A percentile compares a stretch with the other conserved stretches of the same genome.
These are phyloP conservation scores for Nothophaeocryptopus gaeumannii DNA, from an alignment of 2,329 filamentous ascomycete genomes.

Conservation along the genomic window DNA sequence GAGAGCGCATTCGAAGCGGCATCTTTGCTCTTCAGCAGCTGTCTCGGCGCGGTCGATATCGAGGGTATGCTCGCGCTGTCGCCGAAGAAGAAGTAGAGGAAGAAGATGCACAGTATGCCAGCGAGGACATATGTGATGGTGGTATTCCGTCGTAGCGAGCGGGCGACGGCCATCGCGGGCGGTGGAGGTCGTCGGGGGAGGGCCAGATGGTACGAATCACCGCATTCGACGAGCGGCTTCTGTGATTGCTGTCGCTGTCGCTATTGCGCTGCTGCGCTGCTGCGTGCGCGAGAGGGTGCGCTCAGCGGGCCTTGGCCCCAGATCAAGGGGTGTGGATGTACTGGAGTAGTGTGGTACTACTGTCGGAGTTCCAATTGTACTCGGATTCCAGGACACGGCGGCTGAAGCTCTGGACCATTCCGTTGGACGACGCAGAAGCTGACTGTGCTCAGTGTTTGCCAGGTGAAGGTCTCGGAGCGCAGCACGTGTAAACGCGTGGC, in stretches of 20 bases:
- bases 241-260: neutral
- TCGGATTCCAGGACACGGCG: too few species aligned
- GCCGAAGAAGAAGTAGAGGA: conserved; percentile 49
- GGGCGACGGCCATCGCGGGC: conserved; percentile 55
- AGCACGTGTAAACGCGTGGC: too few species aligned
- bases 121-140: conserved; percentile 73
- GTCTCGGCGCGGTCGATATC: conserved; percentile 46
- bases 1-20: conserved; percentile 69
- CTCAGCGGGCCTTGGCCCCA: too few species aligned
- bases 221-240: neutral
- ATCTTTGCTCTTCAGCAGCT: conserved; percentile 49
- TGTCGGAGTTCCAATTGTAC: too few species aligned
- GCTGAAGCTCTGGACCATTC: too few species aligned
- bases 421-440: too few species aligned
- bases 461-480: too few species aligned
- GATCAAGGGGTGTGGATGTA: neutral
- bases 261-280: neutral
- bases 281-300: neutral
- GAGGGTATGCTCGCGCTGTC: conserved; percentile 62
- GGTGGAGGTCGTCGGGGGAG: neutral
- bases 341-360: too few species aligned
- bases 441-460: too few species aligned
- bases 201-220: conserved; percentile 1
- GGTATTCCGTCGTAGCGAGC: conserved; percentile 74
- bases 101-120: conserved; percentile 64